Evolutionary conservation across 2,329 filamentous ascomycete species (phyloP).

Genomic region (Xylariomycetidae sp.): DNA sequence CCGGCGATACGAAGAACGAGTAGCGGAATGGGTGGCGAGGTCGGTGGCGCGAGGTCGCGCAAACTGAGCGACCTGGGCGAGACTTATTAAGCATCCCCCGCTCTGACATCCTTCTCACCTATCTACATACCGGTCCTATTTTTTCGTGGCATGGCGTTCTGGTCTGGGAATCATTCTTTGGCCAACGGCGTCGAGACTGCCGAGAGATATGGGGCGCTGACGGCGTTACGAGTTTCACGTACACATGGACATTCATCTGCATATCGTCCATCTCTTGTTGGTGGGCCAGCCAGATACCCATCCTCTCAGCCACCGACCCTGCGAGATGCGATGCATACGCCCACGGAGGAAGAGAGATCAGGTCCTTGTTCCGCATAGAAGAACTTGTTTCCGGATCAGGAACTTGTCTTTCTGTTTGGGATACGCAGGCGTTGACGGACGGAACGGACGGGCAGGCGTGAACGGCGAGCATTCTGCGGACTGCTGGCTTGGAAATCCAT

Average conservation of each 20-base stretch:
- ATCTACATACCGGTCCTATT: constrained; percentile 14
- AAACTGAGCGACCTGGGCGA: constrained; percentile 47
- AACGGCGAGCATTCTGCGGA: too few species aligned
- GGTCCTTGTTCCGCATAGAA: too few species aligned
- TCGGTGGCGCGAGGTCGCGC: constrained; percentile 23
- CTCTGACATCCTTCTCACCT: constrained; percentile 19
- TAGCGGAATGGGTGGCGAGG: constrained; percentile 22
- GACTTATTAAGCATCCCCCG: constrained; percentile 38
- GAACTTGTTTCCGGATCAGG: too few species aligned
- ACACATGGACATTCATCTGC: constrained; percentile 21
- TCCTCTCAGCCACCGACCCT: too few species aligned
- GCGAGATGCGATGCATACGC: too few species aligned
- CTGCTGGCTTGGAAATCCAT: too few species aligned
- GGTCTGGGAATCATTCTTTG: constrained; percentile 6
- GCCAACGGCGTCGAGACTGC: constrained; percentile 12
- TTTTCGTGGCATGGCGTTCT: constrained; percentile 10
- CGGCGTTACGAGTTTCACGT: constrained; percentile 25
- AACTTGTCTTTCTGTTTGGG: too few species aligned
- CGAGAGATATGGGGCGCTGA: constrained; percentile 17
- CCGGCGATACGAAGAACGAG: constrained; percentile 32
- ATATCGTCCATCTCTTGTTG: constrained; percentile 15
- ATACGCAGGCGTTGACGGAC: too few species aligned
- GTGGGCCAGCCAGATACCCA: not conserved
- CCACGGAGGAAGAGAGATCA: too few species aligned
- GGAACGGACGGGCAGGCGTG: too few species aligned